Conservation (phyloP, 1,284 basidiomycete species). For the Ustilago curta region DNA sequence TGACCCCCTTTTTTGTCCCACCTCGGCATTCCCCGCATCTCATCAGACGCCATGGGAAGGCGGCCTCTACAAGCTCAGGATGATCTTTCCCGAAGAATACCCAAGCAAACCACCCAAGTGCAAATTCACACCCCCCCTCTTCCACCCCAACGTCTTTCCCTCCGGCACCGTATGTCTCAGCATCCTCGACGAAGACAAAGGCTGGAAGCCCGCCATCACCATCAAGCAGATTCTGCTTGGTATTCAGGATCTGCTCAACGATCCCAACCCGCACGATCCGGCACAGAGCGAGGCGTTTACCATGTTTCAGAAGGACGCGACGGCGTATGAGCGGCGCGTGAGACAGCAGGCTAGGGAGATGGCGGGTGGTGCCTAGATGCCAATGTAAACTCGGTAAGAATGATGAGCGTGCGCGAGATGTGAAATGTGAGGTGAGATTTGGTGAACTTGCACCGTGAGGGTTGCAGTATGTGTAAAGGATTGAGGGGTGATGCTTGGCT, state of each 20-base stretch:
- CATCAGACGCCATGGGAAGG: constrained; percentile 93
- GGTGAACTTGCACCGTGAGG: too few species aligned
- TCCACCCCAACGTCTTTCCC: constrained; percentile 99
- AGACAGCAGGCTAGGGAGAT: constrained; percentile 56
- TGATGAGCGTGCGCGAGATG: too few species aligned
- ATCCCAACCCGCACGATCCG: constrained; percentile 93
- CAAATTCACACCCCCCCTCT: constrained; percentile 96
- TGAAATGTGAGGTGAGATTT: too few species aligned
- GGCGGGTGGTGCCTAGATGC: constrained; percentile 30
- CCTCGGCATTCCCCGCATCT: background rate
- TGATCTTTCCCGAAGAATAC: constrained; percentile 77
- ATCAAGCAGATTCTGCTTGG: constrained; percentile 98
- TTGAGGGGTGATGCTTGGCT: too few species aligned
- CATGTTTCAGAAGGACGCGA: constrained; percentile 81
- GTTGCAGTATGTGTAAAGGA: too few species aligned
- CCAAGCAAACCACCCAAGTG: constrained; percentile 96
- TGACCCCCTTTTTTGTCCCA: background rate
- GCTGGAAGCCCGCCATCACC: constrained; percentile 98
- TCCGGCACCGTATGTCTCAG: constrained; percentile 98
- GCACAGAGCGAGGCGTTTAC: constrained; percentile 97
- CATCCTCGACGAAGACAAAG: constrained; percentile 98
- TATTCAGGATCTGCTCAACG: constrained; percentile 91
- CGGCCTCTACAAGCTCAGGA: constrained; percentile 90
- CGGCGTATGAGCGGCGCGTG: constrained; percentile 61
- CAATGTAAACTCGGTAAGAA: too few species aligned